Percentiles rank a stretch among this genome's conserved stretches.
Conservation (phyloP, 2,329 filamentous ascomycete species). For the Trichoderma harzianum region DNA sequence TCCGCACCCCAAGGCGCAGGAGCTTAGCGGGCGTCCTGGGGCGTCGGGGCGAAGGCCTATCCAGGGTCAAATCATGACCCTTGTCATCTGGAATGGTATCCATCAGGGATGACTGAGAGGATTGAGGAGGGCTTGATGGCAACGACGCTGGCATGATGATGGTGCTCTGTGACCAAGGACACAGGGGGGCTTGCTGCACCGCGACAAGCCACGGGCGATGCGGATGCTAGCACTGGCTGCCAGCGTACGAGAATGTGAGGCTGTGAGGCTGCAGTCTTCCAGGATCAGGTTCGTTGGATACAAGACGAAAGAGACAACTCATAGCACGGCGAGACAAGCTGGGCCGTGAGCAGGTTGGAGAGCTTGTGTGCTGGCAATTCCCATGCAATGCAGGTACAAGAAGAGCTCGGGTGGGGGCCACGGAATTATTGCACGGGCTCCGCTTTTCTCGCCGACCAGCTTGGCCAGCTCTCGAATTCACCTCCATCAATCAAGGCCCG, state of each 20-base stretch:
- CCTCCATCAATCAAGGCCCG: background rate
- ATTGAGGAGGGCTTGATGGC: background rate
- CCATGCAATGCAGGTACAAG: constrained; percentile 14
- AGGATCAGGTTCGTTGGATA: background rate
- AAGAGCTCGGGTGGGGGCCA: constrained; percentile 3
- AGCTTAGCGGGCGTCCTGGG: constrained; percentile 40
- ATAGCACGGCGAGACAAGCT: background rate
- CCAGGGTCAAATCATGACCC: constrained; percentile 13
- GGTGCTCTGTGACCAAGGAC: background rate
- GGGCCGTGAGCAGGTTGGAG: background rate
- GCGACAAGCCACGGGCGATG: background rate
- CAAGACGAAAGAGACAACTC: background rate
- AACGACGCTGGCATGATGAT: background rate
- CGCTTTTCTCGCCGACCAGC: background rate
- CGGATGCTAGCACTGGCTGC: background rate
- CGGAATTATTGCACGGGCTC: background rate
- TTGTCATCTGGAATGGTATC: background rate
- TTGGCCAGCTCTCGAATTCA: background rate
- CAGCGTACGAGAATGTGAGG: background rate
- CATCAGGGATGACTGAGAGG: background rate
- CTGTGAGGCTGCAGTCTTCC: background rate
- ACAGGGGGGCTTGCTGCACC: background rate
- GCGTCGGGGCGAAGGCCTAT: constrained; percentile 44
- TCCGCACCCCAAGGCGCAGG: constrained; percentile 60
- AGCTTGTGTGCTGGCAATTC: constrained; percentile 5